Base-by-base conservation (phyloP, 768 basidiomycete genomes). In the Rhodotorula babjevae region DNA sequence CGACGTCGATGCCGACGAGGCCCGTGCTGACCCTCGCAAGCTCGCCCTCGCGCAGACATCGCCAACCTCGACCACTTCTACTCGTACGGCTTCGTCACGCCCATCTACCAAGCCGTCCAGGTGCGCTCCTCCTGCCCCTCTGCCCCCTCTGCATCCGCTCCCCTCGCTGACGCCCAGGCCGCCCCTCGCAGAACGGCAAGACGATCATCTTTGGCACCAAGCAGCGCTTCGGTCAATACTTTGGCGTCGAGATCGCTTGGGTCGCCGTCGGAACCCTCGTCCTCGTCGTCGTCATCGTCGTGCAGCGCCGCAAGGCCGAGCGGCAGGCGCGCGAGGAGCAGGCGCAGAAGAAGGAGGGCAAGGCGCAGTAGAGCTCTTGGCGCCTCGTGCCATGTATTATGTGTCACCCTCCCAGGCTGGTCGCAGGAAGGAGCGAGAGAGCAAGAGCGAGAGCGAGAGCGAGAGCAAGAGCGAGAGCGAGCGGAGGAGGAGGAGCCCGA, bases 161-260 rank as follows among this genome's bases (percentile, higher is more conserved):
- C 1, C 9, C 18, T 58, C 21, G 3, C 21, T 3, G 23, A 40
- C 46, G 14, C 57, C 7, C 55, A 2, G 44, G 3, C 4, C 4
- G n/a, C 55, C 40, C 27, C 19, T 36, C 44, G 27, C 70, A 81
- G 63, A 77, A 78, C 21, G 74, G 76, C 21, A 82, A 82, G 68
- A 69, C 75, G 46, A 76, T 80, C 69, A 78, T 80, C 52, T 80
- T 81, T 67, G 79, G 69, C 7, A 81, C 80, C 16, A 81, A 82
- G 72, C 76, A 78, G 61, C 80, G 81, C 60, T 72, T 80, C 29
- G 71, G 73, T 0, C 80, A 81, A 63, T 77, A 80, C 55, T 82
- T 80, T 60, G 76, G 76, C 10, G 78, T 82, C 57, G 78, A 80
- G 67, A 66, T 79, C 15, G 79, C 78, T 62, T 81, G 75, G 73